Conservation (phyloP, 768 basidiomycete genomes). For the Calocera cornea region DNA sequence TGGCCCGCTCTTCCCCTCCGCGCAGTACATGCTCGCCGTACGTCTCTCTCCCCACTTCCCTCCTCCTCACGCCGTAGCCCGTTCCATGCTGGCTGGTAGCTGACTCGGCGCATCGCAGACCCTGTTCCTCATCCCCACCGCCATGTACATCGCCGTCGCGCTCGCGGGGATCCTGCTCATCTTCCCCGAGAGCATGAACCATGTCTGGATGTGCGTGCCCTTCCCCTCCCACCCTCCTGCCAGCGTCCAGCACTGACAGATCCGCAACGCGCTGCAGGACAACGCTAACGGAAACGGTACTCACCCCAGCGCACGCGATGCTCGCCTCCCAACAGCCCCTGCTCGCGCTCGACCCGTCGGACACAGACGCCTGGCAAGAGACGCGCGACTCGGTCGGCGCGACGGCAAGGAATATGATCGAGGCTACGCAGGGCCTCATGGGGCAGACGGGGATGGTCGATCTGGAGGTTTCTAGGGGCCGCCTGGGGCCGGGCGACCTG, state of each 20-base stretch:
- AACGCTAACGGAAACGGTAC: slow-evolving; percentile 17
- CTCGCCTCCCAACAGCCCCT: slow-evolving; percentile 20
- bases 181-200: slow-evolving; percentile 42
- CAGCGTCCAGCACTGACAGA: too few species aligned
- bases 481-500: slow-evolving; percentile 21
- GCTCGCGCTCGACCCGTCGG: slow-evolving; percentile 15
- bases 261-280: not conserved
- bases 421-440: slow-evolving; percentile 15
- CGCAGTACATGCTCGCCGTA: slow-evolving; percentile 31
- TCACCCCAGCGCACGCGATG: slow-evolving; percentile 18
- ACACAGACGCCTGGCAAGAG: slow-evolving; percentile 16
- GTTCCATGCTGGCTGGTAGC: too few species aligned
- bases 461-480: slow-evolving; percentile 22
- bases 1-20: slow-evolving; percentile 38
- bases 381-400: slow-evolving; percentile 14
- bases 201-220: slow-evolving; percentile 25
- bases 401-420: slow-evolving; percentile 16
- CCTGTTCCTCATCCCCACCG: slow-evolving; percentile 33
- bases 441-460: slow-evolving; percentile 20
- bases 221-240: slow-evolving; percentile 15
- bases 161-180: slow-evolving; percentile 33
- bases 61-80: not conserved
- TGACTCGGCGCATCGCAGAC: slow-evolving; percentile 16
- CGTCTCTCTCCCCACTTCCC: slow-evolving; percentile 13
- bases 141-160: slow-evolving; percentile 37